These are phyloP conservation scores for Rhizomucor pusillus DNA, from an alignment of 371 early-diverging fungal genomes.

Conservation along the genomic window DNA sequence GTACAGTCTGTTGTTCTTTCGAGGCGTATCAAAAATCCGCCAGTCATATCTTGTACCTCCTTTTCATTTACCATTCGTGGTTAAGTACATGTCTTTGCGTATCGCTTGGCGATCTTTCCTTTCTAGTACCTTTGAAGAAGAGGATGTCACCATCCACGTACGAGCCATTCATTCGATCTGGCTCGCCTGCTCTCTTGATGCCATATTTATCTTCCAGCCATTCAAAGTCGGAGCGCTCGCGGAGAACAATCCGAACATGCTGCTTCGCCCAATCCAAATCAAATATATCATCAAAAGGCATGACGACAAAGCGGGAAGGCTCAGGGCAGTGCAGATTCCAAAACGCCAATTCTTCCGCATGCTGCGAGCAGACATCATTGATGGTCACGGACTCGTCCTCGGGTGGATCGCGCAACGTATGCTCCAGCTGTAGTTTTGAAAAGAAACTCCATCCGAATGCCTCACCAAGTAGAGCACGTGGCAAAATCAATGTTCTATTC, in stretches of 20 bases:
- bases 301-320: constrained; percentile 22
- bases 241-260: constrained; percentile 35
- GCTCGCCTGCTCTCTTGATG: constrained; percentile 22
- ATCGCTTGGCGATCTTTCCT: neutral
- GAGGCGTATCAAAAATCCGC: constrained; percentile 45
- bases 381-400: constrained; percentile 8
- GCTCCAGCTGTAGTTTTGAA: constrained; percentile 33
- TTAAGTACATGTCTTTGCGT: neutral
- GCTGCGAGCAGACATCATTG: constrained; percentile 12
- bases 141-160: constrained; percentile 42
- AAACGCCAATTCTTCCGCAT: constrained; percentile 7
- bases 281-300: constrained; percentile 44
- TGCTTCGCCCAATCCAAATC: constrained; percentile 43
- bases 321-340: constrained; percentile 30
- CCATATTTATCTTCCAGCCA: constrained; percentile 35
- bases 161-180: constrained; percentile 16
- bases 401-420: constrained; percentile 31
- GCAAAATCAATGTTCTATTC: constrained; percentile 48
- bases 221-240: constrained; percentile 33
- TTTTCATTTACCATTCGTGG: neutral
- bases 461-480: constrained; percentile 50
- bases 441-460: constrained; percentile 48
- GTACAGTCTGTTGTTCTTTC: constrained; percentile 34
- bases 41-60: constrained; percentile 47
- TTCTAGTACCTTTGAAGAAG: constrained; percentile 40